Evolutionary conservation across 345 rosid species (phyloP).

Genomic region (Eucalyptus cloeziana): DNA sequence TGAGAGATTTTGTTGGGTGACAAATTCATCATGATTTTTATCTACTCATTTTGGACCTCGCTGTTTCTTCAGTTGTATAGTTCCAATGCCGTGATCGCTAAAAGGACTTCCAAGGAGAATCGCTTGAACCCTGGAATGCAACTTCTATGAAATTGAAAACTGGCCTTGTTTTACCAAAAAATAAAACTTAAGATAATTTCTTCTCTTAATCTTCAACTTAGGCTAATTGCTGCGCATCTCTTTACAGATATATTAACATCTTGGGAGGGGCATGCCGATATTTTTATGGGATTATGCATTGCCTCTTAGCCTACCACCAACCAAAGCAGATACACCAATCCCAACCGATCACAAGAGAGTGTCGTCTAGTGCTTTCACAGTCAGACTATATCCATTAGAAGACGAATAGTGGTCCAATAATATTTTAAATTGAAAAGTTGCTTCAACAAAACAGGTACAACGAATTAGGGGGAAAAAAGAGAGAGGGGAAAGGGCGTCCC

Average conservation of each 20-base stretch:
- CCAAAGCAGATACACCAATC: not conserved
- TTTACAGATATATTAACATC: not conserved
- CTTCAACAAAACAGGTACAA: not conserved
- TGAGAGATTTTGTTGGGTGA: not conserved
- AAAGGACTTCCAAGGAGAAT: not conserved
- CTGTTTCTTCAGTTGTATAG: not conserved
- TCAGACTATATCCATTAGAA: not conserved
- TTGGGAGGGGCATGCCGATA: not conserved
- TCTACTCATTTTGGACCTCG: not conserved
- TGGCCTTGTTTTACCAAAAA: not conserved
- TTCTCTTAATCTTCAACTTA: not conserved
- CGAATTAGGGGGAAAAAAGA: not conserved
- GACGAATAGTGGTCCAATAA: not conserved
- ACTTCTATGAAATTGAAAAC: not conserved
- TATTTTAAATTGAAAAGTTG: not conserved
- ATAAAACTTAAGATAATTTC: not conserved
- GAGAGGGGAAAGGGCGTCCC: not conserved
- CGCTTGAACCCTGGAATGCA: not conserved
- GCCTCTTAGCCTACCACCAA: not conserved
- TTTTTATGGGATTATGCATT: not conserved
- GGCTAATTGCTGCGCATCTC: not conserved
- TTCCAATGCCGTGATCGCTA: not conserved
- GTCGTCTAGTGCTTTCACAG: not conserved
- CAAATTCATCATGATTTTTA: not conserved
- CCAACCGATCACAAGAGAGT: not conserved